Base-by-base conservation (phyloP, 345 rosid genomes). In the Boechera stricta region DNA sequence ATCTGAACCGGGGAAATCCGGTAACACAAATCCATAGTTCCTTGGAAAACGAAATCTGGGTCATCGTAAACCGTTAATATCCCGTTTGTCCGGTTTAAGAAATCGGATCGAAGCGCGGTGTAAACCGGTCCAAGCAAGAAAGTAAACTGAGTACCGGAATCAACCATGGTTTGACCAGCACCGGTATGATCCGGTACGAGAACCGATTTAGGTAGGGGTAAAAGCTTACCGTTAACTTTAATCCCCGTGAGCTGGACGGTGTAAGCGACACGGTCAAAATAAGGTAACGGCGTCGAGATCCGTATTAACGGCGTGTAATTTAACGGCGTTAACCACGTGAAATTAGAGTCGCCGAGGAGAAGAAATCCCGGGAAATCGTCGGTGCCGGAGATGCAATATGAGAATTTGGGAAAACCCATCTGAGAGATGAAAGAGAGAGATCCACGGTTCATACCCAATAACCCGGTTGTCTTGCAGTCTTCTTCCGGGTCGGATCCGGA, bases 91-190 rank as follows among this genome's bases (percentile, higher is more conserved):
- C 84, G 93, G 70, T 82, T 89, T 61, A 90, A 39, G 57, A 90
- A 91, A 64, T 89, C 97, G 48, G 76, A 39, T 57, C 84, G 79
- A 36, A 94, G 79, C 0, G 88, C 93, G 4, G 79, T 74, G 77
- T 94, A 94, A 73, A 87, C 96, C 53, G 92, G 91, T 7, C 97
- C 97, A 4, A 94, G 90, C 24, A 94, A 79, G 89, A 87, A 94
- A 10, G 90, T 87, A 80, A 94, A 94, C 71, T 94, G 98, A 11
- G 98, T 88, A 32, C 98, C 97, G 44, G 97, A 93, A 69, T 93
- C 97, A 6, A 93, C 92, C 97, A 93, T 93, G 15, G 98, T 94
- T 67, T 94, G 98, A 71, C 97, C 97, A 6, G 96, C 97, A 28
- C 98, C 97, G 41, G 98, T 90, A 54, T 94, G 97, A 41, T 94